Conservation (phyloP, 2,329 filamentous ascomycete genomes). For the Aplosporella prunicola region DNA sequence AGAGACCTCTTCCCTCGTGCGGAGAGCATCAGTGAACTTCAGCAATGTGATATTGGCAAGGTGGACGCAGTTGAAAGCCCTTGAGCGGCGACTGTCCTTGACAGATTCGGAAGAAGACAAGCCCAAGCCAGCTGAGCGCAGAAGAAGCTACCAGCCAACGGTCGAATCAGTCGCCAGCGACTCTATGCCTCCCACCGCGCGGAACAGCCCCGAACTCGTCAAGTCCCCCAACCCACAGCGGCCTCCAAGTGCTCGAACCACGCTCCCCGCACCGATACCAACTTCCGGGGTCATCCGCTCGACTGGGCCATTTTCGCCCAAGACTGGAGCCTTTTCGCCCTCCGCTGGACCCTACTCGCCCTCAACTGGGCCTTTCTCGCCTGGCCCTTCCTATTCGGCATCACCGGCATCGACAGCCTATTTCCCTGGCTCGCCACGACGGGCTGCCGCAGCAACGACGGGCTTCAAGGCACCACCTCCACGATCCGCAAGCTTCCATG, state of each 20-base stretch:
- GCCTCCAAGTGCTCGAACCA: constrained; percentile 2
- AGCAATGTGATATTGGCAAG: constrained; percentile 17
- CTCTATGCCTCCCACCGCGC: not conserved
- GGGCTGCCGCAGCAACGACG: too few species aligned
- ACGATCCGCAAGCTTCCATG: too few species aligned
- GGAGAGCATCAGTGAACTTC: not conserved
- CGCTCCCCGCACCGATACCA: too few species aligned
- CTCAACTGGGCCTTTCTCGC: constrained; percentile 14
- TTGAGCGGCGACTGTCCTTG: constrained; percentile 21
- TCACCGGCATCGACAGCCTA: constrained; percentile 13
- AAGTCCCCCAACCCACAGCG: constrained; percentile 6
- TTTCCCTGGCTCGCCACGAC: constrained; percentile 18
- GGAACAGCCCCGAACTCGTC: not conserved
- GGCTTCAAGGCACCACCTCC: constrained; percentile 19
- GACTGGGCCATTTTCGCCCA: too few species aligned
- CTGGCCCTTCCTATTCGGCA: constrained; percentile 16
- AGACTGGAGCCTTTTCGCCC: too few species aligned
- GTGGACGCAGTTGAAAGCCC: constrained; percentile 25
- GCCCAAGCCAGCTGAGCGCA: constrained; percentile 20
- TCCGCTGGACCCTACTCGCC: too few species aligned
- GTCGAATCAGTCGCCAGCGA: constrained; percentile 7
- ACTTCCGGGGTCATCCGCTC: too few species aligned
- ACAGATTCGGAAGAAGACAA: constrained; percentile 13
- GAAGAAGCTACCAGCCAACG: constrained; percentile 23
- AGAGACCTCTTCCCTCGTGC: constrained; percentile 4